A percentile compares a stretch with the other conserved stretches of the same genome.
These are phyloP conservation scores for Penicillium daleae DNA, from an alignment of 495 filamentous ascomycete genomes.

Conservation along the genomic window DNA sequence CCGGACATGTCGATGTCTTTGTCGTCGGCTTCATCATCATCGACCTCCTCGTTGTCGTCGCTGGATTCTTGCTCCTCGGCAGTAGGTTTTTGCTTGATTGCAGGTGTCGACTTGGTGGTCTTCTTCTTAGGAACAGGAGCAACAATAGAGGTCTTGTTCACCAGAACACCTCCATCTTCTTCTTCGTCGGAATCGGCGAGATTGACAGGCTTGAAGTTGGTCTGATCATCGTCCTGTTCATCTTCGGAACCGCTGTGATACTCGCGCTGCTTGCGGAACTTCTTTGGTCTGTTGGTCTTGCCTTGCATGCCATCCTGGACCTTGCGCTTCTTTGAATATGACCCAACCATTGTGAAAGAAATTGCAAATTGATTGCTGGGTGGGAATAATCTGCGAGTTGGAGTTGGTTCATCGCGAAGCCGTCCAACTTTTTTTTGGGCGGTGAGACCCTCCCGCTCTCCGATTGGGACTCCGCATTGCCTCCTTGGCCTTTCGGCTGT, in stretches of 20 bases:
- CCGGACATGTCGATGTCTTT: constrained; percentile 38
- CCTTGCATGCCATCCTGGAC: constrained; percentile 59
- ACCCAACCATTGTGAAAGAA: constrained; percentile 41
- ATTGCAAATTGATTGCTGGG: constrained; percentile 16
- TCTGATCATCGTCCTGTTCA: constrained; percentile 49
- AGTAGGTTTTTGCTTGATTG: constrained; percentile 20
- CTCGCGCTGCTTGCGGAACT: constrained; percentile 67
- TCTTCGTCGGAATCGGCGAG: constrained; percentile 71
- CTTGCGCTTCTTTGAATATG: constrained; percentile 62
- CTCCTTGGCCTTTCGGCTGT: constrained; percentile 29
- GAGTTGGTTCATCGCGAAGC: constrained; percentile 11
- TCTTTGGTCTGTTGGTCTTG: constrained; percentile 60
- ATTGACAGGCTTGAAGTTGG: constrained; percentile 61
- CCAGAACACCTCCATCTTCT: constrained; percentile 39
- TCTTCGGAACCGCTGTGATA: constrained; percentile 78
- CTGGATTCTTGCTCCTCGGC: constrained; percentile 17
- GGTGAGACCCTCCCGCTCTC: constrained; percentile 35
- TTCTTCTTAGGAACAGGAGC: constrained; percentile 19
- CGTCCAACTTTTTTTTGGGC: constrained; percentile 44
- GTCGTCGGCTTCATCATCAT: constrained; percentile 41
- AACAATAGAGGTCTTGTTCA: constrained; percentile 16
- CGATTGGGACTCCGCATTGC: constrained; percentile 43
- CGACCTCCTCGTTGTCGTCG: constrained; percentile 37
- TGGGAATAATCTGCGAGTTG: constrained; percentile 1
- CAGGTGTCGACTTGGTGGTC: constrained; percentile 28